A percentile compares a stretch with the other conserved stretches of the same genome.
Conservation (phyloP, 768 basidiomycete genomes). For the Asterophora lycoperdoides region DNA sequence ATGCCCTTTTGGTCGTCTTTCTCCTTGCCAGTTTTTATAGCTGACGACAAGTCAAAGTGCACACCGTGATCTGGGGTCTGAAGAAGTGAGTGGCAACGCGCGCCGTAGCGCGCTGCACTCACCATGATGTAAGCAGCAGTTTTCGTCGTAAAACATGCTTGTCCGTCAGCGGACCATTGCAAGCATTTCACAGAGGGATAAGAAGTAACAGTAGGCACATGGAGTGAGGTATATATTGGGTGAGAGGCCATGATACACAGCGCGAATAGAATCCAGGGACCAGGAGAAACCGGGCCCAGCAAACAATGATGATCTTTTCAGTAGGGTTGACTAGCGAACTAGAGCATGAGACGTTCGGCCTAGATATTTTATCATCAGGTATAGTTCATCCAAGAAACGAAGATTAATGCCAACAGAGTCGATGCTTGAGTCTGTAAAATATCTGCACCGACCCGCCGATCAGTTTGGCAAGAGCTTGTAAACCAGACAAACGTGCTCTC, state of each 20-base stretch:
- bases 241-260: background rate
- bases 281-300: no score
- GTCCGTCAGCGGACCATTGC: conserved; percentile 76
- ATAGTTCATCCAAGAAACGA: no score
- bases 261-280: no score
- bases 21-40: conserved; percentile 37
- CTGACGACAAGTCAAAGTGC: conserved; percentile 54
- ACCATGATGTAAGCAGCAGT: conserved; percentile 68
- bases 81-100: background rate
- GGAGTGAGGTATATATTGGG: conserved; percentile 47
- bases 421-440: no score
- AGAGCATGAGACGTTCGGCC: no score
- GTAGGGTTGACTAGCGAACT: no score
- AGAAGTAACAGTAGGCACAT: conserved; percentile 55
- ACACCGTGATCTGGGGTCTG: conserved; percentile 77
- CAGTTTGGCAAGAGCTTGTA: no score
- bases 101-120: conserved; percentile 12
- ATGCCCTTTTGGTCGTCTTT: conserved; percentile 28
- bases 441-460: no score
- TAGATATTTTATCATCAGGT: no score
- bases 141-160: conserved; percentile 63
- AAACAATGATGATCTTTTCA: no score
- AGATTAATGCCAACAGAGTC: no score
- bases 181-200: conserved; percentile 55
- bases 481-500: no score